Base-by-base conservation (phyloP, 1,139 yeast species). In the Spencermartinsiella ligniputridi region DNA sequence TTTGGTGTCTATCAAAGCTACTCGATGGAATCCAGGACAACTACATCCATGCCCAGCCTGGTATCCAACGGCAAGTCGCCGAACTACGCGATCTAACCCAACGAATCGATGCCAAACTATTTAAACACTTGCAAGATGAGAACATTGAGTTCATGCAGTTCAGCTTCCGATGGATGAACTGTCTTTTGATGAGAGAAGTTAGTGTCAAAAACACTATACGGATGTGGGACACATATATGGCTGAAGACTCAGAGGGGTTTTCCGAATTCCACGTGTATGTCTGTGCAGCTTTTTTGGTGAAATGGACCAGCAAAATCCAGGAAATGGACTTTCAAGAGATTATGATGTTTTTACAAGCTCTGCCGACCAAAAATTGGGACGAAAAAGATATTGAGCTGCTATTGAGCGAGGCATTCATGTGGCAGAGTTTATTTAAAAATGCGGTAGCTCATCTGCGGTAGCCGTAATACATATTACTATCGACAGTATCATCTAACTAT, bases 101-200 rank as follows among this genome's bases (percentile, higher is more conserved):
- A 48, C 75, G 95, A 50, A 90, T 92, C 44, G 97, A 94, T 59
- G 65, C 75, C 2, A 82, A 78, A 24, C 70, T 92, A 35, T 81
- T 82, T 36, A 71, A 72, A 37, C 98, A 92, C 67, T 76, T 92
- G 52, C 83, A 83, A 45, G 61, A 66, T 1, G 97, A 92, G 62
- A 85, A 84, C 36, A 79, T 92, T 16, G 97, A 92, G 63, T 92
- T 92, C 60, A 80, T 94, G 53, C 98, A 94, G 63, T 92, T 92
- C 66, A 79, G 96, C 22, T 94, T 92, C 68, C 74, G 99, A 53
- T 92, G 99, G 99, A 94, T 94, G 97, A 92, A 94, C 66, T 92
- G 99, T 67, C 70, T 92, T 56, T 70, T 92, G 44, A 92, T 92
- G 99, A 76, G 99, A 53, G 99, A 92, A 60, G 73, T 92, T 37